Evolutionary conservation across 495 filamentous ascomycete genomes (phyloP).

Genomic region (Penicillium waksmanii): DNA sequence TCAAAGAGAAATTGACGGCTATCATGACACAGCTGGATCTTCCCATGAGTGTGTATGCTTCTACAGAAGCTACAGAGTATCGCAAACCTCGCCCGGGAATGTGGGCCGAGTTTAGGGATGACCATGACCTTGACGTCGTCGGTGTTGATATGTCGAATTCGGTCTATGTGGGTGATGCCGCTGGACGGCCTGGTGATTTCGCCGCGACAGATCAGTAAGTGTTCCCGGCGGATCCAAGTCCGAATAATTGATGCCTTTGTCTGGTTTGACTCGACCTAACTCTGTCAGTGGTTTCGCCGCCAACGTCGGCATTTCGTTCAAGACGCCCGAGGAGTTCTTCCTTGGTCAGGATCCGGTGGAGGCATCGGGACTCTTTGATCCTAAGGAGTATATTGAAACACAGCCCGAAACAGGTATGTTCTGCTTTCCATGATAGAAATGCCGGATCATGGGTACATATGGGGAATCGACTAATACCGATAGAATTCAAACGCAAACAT

Average conservation of each 20-base stretch:
- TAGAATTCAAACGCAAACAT: slow-evolving; percentile 63
- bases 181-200: slow-evolving; percentile 64
- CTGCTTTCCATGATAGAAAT: neutral
- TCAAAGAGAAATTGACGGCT: slow-evolving; percentile 75
- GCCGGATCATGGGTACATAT: neutral
- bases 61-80: slow-evolving; percentile 76
- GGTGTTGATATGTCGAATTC: slow-evolving; percentile 69
- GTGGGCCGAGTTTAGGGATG: slow-evolving; percentile 82
- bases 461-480: neutral
- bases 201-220: slow-evolving; percentile 78
- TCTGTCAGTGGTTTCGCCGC: slow-evolving; percentile 66
- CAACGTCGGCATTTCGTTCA: slow-evolving; percentile 78
- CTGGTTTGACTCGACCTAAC: slow-evolving; percentile 1
- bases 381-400: slow-evolving; percentile 51
- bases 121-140: slow-evolving; percentile 66
- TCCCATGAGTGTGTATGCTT: slow-evolving; percentile 81
- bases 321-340: slow-evolving; percentile 92
- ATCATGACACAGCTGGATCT: slow-evolving; percentile 74
- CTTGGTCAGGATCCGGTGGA: slow-evolving; percentile 63
- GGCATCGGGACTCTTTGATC: slow-evolving; percentile 71
- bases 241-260: neutral
- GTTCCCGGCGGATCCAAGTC: neutral
- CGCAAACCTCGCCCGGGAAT: slow-evolving; percentile 88
- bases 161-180: slow-evolving; percentile 92
- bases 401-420: slow-evolving; percentile 41